Evolutionary conservation across 352 stramenopile species (phyloP), one percentile per base, ranked within the genome.

Genomic region (Globisporangium megalacanthum): DNA sequence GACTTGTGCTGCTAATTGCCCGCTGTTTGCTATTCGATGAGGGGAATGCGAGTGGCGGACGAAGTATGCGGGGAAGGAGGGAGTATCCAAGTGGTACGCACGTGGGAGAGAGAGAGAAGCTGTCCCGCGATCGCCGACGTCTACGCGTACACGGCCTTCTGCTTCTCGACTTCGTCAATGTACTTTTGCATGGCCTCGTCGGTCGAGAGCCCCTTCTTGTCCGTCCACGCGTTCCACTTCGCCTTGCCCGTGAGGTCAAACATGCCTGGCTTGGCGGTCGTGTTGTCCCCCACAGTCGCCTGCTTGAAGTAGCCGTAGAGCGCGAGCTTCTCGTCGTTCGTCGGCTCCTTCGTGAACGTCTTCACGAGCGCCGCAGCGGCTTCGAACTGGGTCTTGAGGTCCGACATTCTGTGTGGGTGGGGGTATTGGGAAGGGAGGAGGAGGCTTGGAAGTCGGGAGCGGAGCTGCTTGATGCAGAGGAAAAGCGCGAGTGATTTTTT

Each of bases 281-380:
- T 90, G 72, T 89, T 88, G 79, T 96, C 86, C 19, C 88, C 88
- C 25, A 89, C 66, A 11, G 83, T 96, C 48, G 84, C 86, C 72
- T 96, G 88, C 82, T 96, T 96, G 83, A 81, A 96, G 66, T 83
- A 78, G n/a, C 82, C 78, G 77, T 96, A 96, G 50, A 96, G 68
- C 25, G 74, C 70, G 59, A 96, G 83, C 79, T 96, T 95, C 67
- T 96, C 84, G 51, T 93, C 83, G 81, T 96, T 94, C n/a, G 67
- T 69, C 64, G 77, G 79, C 19, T 72, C 72, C 70, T 88, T 90
- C 55, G 79, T 87, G 73, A 92, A 93, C 31, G 82, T 86, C 70
- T 92, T 92, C 44, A 69, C 84, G 48, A 80, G 64, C 52, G 79
- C 86, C 39, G 82, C 86, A 15, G 86, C 83, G 52, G 76, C 79